A percentile compares a stretch with the other conserved stretches of the same genome.
Evolutionary conservation across 129 eudicot species (phyloP).

Genomic region (Pseudognaphalium luteoalbum): DNA sequence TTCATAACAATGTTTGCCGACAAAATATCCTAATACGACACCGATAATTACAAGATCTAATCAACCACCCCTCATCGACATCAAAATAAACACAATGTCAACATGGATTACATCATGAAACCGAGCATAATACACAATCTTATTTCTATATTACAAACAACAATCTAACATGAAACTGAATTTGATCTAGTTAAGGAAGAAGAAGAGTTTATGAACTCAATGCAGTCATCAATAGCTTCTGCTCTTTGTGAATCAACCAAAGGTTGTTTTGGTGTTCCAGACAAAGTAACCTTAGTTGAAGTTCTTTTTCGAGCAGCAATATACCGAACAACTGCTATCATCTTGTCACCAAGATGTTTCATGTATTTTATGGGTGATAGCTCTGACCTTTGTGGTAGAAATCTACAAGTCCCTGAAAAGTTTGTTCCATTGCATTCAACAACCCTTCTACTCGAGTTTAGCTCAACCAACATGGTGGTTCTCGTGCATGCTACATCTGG

Average conservation of each 20-base stretch:
- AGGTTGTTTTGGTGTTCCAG: slow-evolving; percentile 43
- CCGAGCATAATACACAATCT: slow-evolving; percentile 14
- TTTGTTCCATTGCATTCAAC: slow-evolving; percentile 21
- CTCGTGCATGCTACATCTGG: neutral
- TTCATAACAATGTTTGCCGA: too few relatives aligned
- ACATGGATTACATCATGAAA: neutral
- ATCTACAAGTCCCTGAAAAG: slow-evolving; percentile 39
- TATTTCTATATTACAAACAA: slow-evolving; percentile 1
- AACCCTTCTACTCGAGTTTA: slow-evolving; percentile 22
- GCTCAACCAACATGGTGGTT: slow-evolving; percentile 29
- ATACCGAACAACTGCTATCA: slow-evolving; percentile 25
- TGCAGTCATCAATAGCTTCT: slow-evolving; percentile 66
- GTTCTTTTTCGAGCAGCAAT: slow-evolving; percentile 27
- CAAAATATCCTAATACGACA: too few relatives aligned
- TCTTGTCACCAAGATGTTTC: slow-evolving; percentile 41
- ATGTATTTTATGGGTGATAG: slow-evolving; percentile 35
- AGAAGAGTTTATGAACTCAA: slow-evolving; percentile 61
- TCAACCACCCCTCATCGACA: too few relatives aligned
- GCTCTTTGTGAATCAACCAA: slow-evolving; percentile 58
- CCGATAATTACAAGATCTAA: too few relatives aligned
- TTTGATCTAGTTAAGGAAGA: slow-evolving; percentile 63
- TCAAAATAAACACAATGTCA: too few relatives aligned
- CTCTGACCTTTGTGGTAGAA: slow-evolving; percentile 42
- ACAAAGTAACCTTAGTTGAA: slow-evolving; percentile 37
- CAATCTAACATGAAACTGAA: slow-evolving; percentile 40